These are phyloP conservation scores for Bipolaris victoriae DNA, from an alignment of 2,329 filamentous ascomycete genomes.

Conservation along the genomic window DNA sequence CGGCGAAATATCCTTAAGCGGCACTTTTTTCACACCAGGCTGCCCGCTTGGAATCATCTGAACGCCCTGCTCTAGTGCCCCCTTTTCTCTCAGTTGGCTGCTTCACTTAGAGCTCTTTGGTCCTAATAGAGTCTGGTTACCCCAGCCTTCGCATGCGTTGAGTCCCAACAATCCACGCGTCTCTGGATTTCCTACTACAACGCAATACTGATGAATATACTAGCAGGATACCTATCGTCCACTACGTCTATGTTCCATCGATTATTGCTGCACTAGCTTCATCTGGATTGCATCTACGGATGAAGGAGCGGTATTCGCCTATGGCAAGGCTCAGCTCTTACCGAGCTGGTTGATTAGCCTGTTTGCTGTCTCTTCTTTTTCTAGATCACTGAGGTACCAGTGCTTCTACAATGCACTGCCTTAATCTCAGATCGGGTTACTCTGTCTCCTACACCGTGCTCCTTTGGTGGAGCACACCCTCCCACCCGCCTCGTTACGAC, in stretches of 20 bases:
- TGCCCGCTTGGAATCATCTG: neutral
- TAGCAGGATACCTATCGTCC: neutral
- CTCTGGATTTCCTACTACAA: neutral
- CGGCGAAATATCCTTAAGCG: neutral
- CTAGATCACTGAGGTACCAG: neutral
- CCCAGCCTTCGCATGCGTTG: neutral
- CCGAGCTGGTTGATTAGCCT: neutral
- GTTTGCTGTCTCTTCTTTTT: neutral
- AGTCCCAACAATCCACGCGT: neutral
- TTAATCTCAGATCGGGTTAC: slow-evolving; percentile 1
- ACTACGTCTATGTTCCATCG: neutral
- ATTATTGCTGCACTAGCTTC: neutral
- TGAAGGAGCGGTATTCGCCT: neutral
- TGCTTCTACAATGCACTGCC: neutral
- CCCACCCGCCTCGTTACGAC: neutral
- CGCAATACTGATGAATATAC: neutral
- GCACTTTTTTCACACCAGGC: neutral
- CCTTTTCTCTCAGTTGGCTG: neutral
- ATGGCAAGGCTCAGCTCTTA: neutral
- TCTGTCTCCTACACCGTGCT: neutral
- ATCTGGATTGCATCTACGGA: neutral
- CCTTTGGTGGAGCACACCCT: neutral
- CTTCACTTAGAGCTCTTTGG: neutral
- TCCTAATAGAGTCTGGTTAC: neutral
- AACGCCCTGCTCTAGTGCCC: neutral